Percentiles rank a stretch among this genome's conserved stretches.
Evolutionary conservation across 345 rosid species (phyloP).

Genomic region (Acer campestre): DNA sequence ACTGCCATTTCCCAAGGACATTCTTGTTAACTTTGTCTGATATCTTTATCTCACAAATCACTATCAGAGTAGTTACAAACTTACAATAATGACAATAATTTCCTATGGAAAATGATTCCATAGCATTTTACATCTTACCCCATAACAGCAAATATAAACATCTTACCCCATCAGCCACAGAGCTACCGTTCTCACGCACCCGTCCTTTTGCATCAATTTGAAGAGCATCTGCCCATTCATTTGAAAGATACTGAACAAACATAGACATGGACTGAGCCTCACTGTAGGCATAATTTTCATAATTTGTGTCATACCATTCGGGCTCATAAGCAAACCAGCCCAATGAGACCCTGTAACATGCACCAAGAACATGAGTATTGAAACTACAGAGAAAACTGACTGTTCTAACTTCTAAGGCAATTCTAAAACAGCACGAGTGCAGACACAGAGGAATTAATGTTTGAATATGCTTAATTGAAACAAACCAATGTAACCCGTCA

Average conservation of each 20-base stretch:
- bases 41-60: not conserved
- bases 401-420: conserved; percentile 9
- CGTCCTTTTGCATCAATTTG: conserved; percentile 69
- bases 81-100: not conserved
- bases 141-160: not conserved
- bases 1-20: not conserved
- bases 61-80: not conserved
- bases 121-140: too few relatives aligned
- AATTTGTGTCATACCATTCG: conserved; percentile 77
- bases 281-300: conserved; percentile 67
- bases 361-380: conserved; percentile 16
- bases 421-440: not conserved
- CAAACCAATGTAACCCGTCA: conserved; percentile 5
- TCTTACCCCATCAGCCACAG: conserved; percentile 65
- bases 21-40: not conserved
- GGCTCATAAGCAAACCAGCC: conserved; percentile 99
- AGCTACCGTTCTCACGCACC: conserved; percentile 57
- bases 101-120: conserved; percentile 2
- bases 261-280: conserved; percentile 88
- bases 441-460: not conserved
- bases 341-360: conserved; percentile 74
- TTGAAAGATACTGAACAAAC: conserved; percentile 77
- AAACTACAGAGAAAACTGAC: not conserved
- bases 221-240: conserved; percentile 59
- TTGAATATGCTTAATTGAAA: not conserved